Base-by-base conservation (phyloP, 2,329 filamentous ascomycete genomes). In the Boeremia lycopersici region DNA sequence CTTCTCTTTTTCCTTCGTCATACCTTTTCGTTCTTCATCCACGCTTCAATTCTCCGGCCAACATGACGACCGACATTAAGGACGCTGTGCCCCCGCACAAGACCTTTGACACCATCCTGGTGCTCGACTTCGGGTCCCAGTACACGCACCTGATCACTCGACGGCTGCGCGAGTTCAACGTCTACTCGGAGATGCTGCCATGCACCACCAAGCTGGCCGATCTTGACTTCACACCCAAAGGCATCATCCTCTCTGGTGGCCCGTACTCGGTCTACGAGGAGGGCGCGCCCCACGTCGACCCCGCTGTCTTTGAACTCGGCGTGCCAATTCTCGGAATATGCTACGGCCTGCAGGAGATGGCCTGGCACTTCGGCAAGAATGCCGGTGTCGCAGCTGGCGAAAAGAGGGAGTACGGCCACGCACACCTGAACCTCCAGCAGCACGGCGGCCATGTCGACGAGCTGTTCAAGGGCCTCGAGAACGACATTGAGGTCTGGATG, bases 121-220 rank as follows among this genome's bases (percentile, higher is more conserved):
- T 88, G 61, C 79, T 90, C 65, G 88, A 90, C 75, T 90, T 90
- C 72, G 88, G 84, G 62, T 88, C 84, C 23, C 88, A 90, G 76
- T 89, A 87, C 69, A 87, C 85, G 35, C 89, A 92, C 74, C 80
- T 93, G 34, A 91, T 93, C 69, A 86, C 86, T 9, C 82, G 90
- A 49, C 85, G 90, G 30, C 82, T 96, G 26, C 84, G 91, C 64
- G 86, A 89, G 65, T 83, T 96, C 76, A 89, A 88, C 78, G 84
- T 96, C 74, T 96, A 90, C 80, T 86, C 86, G 58, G 92, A 96
- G 79, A 89, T 96, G 87, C 85, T 96, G 38, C 90, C 90, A 19
- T 96, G 92, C 77, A 96, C 89, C 40, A 87, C 89, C 68, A 93
- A 93, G 80, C 77, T 96, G 19, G 79, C 84, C 6, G 90, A 95